Percentiles rank a stretch among this genome's conserved stretches.
phyloP scores from a whole-genome alignment of 2,329 filamentous ascomycete species.

The Zasmidium citrigriseum region DNA sequence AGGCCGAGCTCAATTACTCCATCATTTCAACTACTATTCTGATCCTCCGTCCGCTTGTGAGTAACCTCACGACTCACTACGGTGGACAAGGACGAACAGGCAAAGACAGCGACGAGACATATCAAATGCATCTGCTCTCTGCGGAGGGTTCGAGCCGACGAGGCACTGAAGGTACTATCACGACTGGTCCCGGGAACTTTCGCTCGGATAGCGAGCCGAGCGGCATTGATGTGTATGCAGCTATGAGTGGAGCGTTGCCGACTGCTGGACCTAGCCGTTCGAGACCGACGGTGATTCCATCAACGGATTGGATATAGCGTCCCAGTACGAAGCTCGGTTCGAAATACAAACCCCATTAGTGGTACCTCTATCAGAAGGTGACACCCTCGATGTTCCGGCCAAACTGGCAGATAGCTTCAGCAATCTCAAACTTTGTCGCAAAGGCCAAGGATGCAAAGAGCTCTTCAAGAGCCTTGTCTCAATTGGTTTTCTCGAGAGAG shows the following conservation, averaged over 20 bases:
- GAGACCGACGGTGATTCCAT: not conserved
- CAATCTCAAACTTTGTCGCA: no score
- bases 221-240: not conserved
- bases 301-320: not conserved
- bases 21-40: conserved; percentile 22
- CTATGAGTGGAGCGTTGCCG: not conserved
- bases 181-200: not conserved
- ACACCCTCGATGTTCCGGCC: no score
- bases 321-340: no score
- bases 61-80: conserved; percentile 19
- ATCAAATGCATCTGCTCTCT: not conserved
- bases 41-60: conserved; percentile 17
- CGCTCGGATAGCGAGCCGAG: not conserved
- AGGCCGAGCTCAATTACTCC: conserved; percentile 21
- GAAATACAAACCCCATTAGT: no score
- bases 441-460: no score
- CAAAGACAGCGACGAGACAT: not conserved
- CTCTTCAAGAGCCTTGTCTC: no score
- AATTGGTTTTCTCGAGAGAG: no score
- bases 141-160: not conserved
- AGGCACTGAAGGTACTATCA: not conserved
- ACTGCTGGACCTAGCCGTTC: not conserved
- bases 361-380: no score
- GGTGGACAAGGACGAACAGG: not conserved
- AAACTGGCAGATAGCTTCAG: no score